Evolutionary conservation across 2,329 filamentous ascomycete genomes (phyloP).

Genomic region (Colletotrichum liriopes): DNA sequence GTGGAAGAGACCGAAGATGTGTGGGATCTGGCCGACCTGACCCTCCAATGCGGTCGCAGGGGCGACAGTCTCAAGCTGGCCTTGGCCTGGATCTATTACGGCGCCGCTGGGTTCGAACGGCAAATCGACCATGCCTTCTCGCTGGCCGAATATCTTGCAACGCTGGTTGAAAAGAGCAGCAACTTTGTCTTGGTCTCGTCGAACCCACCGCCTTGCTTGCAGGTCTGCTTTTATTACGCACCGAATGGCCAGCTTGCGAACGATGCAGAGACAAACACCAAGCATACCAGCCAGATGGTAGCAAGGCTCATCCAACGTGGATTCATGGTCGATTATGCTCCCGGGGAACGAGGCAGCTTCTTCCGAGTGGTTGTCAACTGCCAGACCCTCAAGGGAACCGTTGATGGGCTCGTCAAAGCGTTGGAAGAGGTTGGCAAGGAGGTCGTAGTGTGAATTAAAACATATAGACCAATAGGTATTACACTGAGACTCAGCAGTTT

Average conservation of each 20-base stretch:
- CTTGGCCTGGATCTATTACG: conserved; percentile 92
- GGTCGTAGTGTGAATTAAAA: conserved; percentile 23
- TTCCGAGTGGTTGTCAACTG: conserved; percentile 74
- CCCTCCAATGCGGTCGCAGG: conserved; percentile 91
- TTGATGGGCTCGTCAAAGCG: conserved; percentile 68
- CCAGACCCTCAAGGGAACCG: conserved; percentile 67
- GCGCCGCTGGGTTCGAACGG: conserved; percentile 78
- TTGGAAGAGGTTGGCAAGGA: conserved; percentile 63
- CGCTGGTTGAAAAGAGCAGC: conserved; percentile 66
- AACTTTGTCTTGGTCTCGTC: conserved; percentile 81
- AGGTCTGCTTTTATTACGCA: conserved; percentile 94
- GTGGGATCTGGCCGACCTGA: conserved; percentile 93
- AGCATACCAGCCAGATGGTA: conserved; percentile 65
- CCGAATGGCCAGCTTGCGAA: conserved; percentile 66
- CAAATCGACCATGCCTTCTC: conserved; percentile 83
- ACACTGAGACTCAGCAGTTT: neutral
- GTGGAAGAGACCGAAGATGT: conserved; percentile 69
- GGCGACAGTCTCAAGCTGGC: conserved; percentile 91
- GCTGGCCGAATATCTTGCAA: conserved; percentile 78
- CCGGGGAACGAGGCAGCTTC: conserved; percentile 69
- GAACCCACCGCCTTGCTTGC: conserved; percentile 88
- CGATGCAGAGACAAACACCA: conserved; percentile 63
- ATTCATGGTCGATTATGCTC: conserved; percentile 76
- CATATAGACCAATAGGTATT: neutral
- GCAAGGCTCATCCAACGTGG: conserved; percentile 64